Base-by-base conservation (phyloP, 805 yeast genomes). In the Wickerhamomyces bisporus region DNA sequence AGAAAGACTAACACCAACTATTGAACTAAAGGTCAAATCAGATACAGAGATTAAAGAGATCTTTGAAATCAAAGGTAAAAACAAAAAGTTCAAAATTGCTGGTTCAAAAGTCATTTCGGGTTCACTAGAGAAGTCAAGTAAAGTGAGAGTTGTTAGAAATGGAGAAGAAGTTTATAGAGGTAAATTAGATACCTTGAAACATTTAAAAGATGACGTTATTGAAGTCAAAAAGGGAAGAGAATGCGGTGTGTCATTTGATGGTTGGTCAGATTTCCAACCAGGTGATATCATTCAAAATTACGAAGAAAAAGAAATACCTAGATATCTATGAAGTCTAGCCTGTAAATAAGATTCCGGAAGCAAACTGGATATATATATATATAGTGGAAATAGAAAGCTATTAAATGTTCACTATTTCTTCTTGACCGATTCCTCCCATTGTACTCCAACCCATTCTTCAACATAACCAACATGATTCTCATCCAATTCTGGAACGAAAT, bases 71-170 rank as follows among this genome's bases (percentile, higher is more conserved):
- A 71, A 82, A 3, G 66, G 72, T 2, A 77, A 80, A 49, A 65
- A 65, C 36, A 78, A 75, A 54, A 67, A 66, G 35, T 60, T 75
- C 39, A 73, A 70, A 46, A 75, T 93, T 53, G 98, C 98, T 1
- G 98, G 98, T 7, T 86, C 94, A 53, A 80, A 81, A 57, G 87
- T 93, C 11, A 53, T 62, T 13, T 74, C 72, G 35, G 98, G 98
- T 17, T 58, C 63, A 4, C 61, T 91, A 32, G 74, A 75, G 47
- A 70, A 84, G 48, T 66, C 75, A n/a, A 63, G 81, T 1, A 63
- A 62, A 26, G 71, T 83, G 14, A 73, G 75, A 48, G 81, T 86
- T 2, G 42, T 71, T 33, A 69, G 94, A 43, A 64, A 67, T 3
- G 69, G 60, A 1, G 65, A 68, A 25, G 68, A 69, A 14, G 58